Conservation (phyloP, 2,329 filamentous ascomycete species). For the Aspergillus intermedius region DNA sequence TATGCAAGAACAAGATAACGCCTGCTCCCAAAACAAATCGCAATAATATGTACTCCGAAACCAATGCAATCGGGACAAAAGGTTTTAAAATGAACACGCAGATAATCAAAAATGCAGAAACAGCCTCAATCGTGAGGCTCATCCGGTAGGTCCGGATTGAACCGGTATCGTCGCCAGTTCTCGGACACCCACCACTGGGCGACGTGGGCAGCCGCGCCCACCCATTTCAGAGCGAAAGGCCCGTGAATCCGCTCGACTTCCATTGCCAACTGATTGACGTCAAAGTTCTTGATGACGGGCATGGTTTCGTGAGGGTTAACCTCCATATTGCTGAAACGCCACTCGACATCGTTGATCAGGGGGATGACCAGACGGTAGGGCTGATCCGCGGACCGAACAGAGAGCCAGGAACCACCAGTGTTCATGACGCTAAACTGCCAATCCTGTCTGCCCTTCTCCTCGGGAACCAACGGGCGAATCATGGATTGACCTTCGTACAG, state of each 20-base stretch:
- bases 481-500: conserved; percentile 30
- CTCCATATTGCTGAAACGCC: conserved; percentile 25
- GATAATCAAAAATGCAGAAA: not conserved
- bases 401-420: conserved; percentile 26
- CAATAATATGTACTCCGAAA: not conserved
- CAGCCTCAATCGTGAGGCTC: not conserved
- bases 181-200: conserved; percentile 26
- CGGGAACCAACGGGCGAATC: conserved; percentile 20
- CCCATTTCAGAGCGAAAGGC: conserved; percentile 15
- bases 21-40: not conserved
- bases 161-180: conserved; percentile 23
- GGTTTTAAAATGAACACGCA: not conserved
- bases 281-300: conserved; percentile 19
- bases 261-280: conserved; percentile 15
- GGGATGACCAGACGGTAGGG: conserved; percentile 27
- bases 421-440: conserved; percentile 34
- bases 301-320: conserved; percentile 19
- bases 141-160: conserved; percentile 1
- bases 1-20: not conserved
- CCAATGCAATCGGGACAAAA: not conserved
- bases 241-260: conserved; percentile 14
- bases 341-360: conserved; percentile 26
- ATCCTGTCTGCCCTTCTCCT: conserved; percentile 16
- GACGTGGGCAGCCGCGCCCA: conserved; percentile 22
- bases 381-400: conserved; percentile 23